Evolutionary conservation across 805 yeast species (phyloP).

Genomic region (Candida adriatica): DNA sequence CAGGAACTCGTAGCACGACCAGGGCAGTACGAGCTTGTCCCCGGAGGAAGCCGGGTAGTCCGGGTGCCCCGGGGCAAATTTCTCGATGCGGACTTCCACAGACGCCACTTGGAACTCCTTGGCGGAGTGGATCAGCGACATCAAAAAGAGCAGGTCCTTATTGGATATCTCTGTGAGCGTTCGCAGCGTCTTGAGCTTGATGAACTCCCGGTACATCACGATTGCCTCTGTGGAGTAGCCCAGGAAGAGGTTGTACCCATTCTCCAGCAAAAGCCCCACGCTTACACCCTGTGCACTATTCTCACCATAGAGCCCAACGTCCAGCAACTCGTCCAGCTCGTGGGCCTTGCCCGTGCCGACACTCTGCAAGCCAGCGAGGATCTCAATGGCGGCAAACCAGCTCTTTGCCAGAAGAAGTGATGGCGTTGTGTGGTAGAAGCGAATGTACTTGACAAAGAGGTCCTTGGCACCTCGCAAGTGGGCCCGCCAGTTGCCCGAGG

Average conservation of each 20-base stretch:
- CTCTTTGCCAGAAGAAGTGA: conserved; percentile 39
- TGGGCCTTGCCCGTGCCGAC: conserved; percentile 42
- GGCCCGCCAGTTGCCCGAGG: conserved; percentile 52
- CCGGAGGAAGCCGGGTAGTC: conserved; percentile 3
- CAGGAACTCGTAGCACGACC: conserved; percentile 18
- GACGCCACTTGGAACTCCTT: conserved; percentile 21
- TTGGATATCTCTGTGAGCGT: conserved; percentile 9
- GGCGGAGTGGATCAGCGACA: conserved; percentile 23
- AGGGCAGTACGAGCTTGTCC: conserved; percentile 9
- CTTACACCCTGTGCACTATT: conserved; percentile 16
- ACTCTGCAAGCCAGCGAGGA: conserved; percentile 48
- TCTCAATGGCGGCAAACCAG: conserved; percentile 54
- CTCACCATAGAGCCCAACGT: conserved; percentile 20
- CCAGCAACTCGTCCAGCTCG: conserved; percentile 33
- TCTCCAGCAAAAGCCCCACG: conserved; percentile 20
- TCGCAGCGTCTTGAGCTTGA: conserved; percentile 11
- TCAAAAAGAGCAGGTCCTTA: conserved; percentile 17
- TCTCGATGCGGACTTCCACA: conserved; percentile 10
- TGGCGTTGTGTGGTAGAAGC: conserved; percentile 19
- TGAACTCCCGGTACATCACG: conserved; percentile 21
- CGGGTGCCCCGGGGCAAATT: conserved; percentile 17
- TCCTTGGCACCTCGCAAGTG: conserved; percentile 64
- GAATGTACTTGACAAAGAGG: conserved; percentile 42
- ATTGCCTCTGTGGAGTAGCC: conserved; percentile 26
- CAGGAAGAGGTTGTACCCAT: conserved; percentile 23